Evolutionary conservation across 1,284 basidiomycete species (phyloP), one percentile per base, ranked within the genome.

Genomic region (Inonotus obliquus): DNA sequence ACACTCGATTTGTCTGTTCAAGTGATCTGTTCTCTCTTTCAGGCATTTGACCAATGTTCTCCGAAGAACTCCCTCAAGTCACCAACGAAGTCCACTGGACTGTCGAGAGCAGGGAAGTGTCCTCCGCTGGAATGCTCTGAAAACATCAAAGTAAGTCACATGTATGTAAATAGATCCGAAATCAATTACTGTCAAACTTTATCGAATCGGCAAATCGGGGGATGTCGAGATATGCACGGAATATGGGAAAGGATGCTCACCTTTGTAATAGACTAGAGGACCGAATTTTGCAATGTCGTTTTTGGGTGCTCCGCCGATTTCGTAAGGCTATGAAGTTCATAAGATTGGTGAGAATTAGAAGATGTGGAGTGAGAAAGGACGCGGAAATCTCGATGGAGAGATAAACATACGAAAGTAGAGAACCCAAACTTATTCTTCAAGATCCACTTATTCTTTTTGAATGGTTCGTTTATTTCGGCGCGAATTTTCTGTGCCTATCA

Each of bases 201-300:
- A n/a, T n/a, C n/a, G n/a, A n/a, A n/a, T n/a, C n/a, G n/a, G n/a
- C n/a, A n/a, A n/a, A n/a, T n/a, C n/a, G n/a, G n/a, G n/a, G n/a
- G n/a, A n/a, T n/a, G 21, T 4, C 19, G 29, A 39, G 49, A 32
- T 51, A 7, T 27, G 1, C 17, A 13, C 17, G 29, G n/a, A 25
- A n/a, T n/a, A n/a, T n/a, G n/a, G n/a, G n/a, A 11, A 29, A 11
- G 19, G 29, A 47, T 47, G 57, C 10, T 23, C 29, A 61, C 63
- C 63, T 47, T 67, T 69, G 59, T 68, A 68, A 51, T 59, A 65
- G 3, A 67, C 67, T 17, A 69, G 35, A 2, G 58, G 61, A 0
- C 63, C 68, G 29, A 60, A 23, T 13, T 60, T 53, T 23, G 57
- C 38, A 25, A 66, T 63, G 19, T 59, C 58, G 4, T 32, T 48